These are phyloP conservation scores for Halophytophthora batemanensis DNA, from an alignment of 352 stramenopile genomes.

Conservation along the genomic window DNA sequence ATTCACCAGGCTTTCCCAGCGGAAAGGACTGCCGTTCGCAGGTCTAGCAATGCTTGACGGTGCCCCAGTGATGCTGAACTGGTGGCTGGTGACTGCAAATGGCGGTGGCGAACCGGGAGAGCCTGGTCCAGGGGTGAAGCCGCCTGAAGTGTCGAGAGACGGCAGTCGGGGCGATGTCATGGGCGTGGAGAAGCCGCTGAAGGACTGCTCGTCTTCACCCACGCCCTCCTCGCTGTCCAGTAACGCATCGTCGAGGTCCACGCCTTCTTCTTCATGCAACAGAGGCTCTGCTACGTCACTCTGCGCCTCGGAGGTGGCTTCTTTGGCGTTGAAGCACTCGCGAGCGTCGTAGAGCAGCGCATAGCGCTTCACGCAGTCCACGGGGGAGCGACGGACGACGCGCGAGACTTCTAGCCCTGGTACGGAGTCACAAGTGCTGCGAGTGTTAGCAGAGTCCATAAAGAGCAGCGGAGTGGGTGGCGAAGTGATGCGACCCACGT, in stretches of 20 bases:
- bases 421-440: neutral
- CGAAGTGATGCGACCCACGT: conserved; percentile 8
- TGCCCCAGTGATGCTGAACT: neutral
- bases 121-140: conserved; percentile 34
- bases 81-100: conserved; percentile 43
- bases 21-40: conserved; percentile 45
- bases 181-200: conserved; percentile 62
- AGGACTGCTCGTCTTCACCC: conserved; percentile 41
- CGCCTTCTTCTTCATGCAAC: conserved; percentile 11
- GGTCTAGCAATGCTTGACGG: conserved; percentile 11
- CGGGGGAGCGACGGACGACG: conserved; percentile 49
- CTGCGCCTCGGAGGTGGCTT: neutral
- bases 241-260: conserved; percentile 21
- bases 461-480: neutral
- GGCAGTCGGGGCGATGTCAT: conserved; percentile 55
- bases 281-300: conserved; percentile 15
- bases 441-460: neutral
- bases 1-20: conserved; percentile 64
- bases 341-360: conserved; percentile 57
- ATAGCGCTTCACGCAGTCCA: conserved; percentile 83
- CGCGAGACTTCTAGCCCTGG: conserved; percentile 70
- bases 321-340: conserved; percentile 27
- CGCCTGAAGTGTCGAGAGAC: conserved; percentile 50
- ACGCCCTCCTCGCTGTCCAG: conserved; percentile 31
- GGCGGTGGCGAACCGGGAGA: conserved; percentile 65